Percentiles rank a stretch among this genome's conserved stretches.
phyloP scores from a whole-genome alignment of 169 alveolate genomes.

The Toxoplasma gondii region DNA sequence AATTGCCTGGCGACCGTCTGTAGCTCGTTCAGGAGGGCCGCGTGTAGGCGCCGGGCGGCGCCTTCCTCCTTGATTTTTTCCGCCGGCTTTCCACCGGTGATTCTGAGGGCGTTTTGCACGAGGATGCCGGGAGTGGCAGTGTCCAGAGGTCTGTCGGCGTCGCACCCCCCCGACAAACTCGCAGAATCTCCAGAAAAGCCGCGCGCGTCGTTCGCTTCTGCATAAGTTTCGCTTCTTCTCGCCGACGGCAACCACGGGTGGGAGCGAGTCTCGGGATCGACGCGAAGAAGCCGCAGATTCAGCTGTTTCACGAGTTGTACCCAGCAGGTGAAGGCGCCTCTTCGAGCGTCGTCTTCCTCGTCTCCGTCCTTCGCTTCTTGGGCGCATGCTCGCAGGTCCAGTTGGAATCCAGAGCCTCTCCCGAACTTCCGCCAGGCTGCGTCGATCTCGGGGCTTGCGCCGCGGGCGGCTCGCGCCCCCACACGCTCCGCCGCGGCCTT shows the following conservation, averaged over 20 bases:
- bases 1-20: background rate
- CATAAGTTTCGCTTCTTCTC: background rate
- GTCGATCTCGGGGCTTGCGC: too few species aligned
- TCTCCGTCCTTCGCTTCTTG: background rate
- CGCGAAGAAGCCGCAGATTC: background rate
- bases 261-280: background rate
- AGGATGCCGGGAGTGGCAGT: background rate
- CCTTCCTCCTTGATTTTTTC: background rate
- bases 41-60: background rate
- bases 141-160: too few species aligned
- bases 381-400: background rate
- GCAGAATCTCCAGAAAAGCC: background rate
- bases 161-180: too few species aligned
- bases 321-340: background rate
- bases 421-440: too few species aligned
- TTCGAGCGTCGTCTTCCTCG: background rate
- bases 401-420: too few species aligned
- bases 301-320: background rate
- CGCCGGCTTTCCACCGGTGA: background rate
- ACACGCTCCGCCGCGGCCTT: too few species aligned
- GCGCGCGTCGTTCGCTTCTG: background rate
- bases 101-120: background rate
- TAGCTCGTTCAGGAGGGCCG: background rate
- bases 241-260: background rate
- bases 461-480: too few species aligned